Evolutionary conservation across 169 alveolate genomes (phyloP), one percentile per base, ranked within the genome.

Genomic region (Plasmodium billcollinsi): DNA sequence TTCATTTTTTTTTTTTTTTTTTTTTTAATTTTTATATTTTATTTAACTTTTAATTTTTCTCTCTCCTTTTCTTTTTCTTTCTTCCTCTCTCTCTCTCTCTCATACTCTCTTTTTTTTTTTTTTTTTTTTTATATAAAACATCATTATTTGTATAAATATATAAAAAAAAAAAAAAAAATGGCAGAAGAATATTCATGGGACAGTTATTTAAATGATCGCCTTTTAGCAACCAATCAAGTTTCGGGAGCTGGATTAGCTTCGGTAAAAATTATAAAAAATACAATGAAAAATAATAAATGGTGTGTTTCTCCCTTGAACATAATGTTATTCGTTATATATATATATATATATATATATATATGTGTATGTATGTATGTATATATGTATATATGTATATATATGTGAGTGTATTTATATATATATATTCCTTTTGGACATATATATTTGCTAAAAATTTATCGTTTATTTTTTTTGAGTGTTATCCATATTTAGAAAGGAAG

Each of bases 101-200:
- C 14, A 62, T 62, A 12, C 47, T 62, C 33, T n/a, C 21, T 33
- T 14, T 29, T 67, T n/a, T 47, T 67, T 43, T 47, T 43, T 67
- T 45, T 58, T n/a, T 29, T 47, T 12, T 20, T 11, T 33, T 66
- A 39, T 29, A 29, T 45, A 70, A 70, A 70, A 20, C 52, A 45
- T 12, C 8, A 18, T 50, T 5, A 47, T 20, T 14, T n/a, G 6
- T 33, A 7, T 65, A 9, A 12, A 33, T 24, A 65, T 6, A 43
- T 12, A 9, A 0, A 69, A 14, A 69, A n/a, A 18, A 21, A 76
- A 67, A 14, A 63, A 47, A 75, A 20, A 70, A 67, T 54, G 88
- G 89, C 63, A 76, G 89, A 65, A 20, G 88, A 74, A 59, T 76
- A 76, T 56, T 76, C 89, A 63, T 76, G 89, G 89, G 89, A 76